phyloP scores from a whole-genome alignment of 2,329 filamentous ascomycete genomes.

The Bipolaris cookei region DNA sequence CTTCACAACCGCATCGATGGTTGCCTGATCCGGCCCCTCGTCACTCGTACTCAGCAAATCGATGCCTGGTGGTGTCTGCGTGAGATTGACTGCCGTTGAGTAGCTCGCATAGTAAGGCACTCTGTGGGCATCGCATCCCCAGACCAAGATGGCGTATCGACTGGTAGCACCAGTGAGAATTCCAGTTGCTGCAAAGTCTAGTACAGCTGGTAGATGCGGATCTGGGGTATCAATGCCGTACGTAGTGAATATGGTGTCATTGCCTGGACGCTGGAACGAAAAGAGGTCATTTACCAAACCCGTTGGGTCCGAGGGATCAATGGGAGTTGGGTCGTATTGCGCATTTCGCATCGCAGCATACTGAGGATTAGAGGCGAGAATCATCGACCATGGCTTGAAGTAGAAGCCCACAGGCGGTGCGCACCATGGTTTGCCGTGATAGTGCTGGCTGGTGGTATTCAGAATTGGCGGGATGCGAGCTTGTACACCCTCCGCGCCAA shows the following conservation, averaged over 20 bases:
- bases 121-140: conserved; percentile 24
- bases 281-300: conserved; percentile 26
- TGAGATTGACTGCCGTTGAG: conserved; percentile 14
- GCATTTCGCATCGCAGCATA: conserved; percentile 20
- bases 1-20: conserved; percentile 6
- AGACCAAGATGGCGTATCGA: conserved; percentile 21
- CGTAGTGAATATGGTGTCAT: conserved; percentile 19
- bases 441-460: not conserved
- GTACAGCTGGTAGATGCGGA: not conserved
- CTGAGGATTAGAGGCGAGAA: conserved; percentile 21
- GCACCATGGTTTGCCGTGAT: conserved; percentile 10
- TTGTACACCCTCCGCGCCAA: conserved; percentile 7
- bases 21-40: conserved; percentile 12
- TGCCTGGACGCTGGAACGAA: conserved; percentile 26
- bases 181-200: conserved; percentile 21
- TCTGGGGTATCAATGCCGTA: conserved; percentile 26
- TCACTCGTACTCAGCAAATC: conserved; percentile 24
- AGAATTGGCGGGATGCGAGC: conserved; percentile 15
- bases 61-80: conserved; percentile 21
- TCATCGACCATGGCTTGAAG: conserved; percentile 28
- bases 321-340: conserved; percentile 27
- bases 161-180: conserved; percentile 21
- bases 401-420: conserved; percentile 19
- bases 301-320: conserved; percentile 6
- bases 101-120: conserved; percentile 22